Base-by-base conservation (phyloP, 1,284 basidiomycete species). In the Papiliotrema terrestris region DNA sequence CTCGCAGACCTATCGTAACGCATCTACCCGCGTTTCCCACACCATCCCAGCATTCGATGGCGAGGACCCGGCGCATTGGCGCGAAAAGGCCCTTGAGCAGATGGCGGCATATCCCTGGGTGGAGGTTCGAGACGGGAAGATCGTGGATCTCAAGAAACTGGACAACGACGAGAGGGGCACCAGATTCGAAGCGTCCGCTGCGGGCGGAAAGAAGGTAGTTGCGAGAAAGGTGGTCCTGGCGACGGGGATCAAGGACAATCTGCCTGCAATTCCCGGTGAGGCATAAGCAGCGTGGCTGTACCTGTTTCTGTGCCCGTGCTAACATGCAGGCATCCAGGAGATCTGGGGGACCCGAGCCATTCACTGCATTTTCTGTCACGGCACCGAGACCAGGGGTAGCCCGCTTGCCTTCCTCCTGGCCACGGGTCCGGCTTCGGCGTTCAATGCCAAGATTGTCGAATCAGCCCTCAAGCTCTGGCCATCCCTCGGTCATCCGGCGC, bases 311-410 rank as follows among this genome's bases (percentile, higher is more conserved):
- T 17, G 14, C 5, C 25, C 42, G 11, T 17, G 29, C 15, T 17
- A 15, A 3, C 29, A 43, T 19, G 17, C 11, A 47, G 68, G 68
- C n/a, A 47, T 68, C 13, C 46, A 51, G 17, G 62, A 62, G 36
- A 57, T 57, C 35, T 70, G 68, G 68, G 68, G 68, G 29, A 54
- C 41, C 23, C 60, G 62, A 26, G 58, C 57, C 5, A 59, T 68
- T 36, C 68, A 70, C 52, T 70, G 68, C 47, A 57, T 68, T 22
- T 70, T 64, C 56, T 70, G 68, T 57, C 66, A 70, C 57, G 68
- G 68, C 22, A 67, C 66, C 43, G 68, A 69, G 48, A 69, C 65
- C 9, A 55, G 55, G 11, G 41, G 56, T 19, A 32, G 54, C n/a
- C 59, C 62, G 19, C 59, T 69, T 46, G 67, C 60, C 2, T 66